Evolutionary conservation across 78 protist species (phyloP).

Genomic region (Speleostelium caveatum): DNA sequence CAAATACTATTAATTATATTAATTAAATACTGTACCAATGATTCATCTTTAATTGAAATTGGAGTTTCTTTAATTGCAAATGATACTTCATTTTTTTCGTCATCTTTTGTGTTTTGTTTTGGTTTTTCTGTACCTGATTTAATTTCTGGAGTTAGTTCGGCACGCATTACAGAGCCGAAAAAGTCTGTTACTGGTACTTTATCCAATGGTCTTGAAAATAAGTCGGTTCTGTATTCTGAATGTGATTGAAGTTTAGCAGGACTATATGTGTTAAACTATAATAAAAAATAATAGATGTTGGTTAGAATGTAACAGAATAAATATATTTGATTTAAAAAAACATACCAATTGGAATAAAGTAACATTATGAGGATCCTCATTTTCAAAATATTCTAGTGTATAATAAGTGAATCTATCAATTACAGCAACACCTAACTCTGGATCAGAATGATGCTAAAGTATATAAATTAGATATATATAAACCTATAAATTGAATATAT

Average conservation of each 20-base stretch:
- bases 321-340: too few species aligned
- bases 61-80: constrained; percentile 12
- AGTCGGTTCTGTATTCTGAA: constrained; percentile 69
- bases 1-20: too few species aligned
- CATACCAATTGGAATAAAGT: constrained; percentile 47
- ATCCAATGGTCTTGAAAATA: constrained; percentile 69
- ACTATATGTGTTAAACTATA: constrained; percentile 45
- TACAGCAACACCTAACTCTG: constrained; percentile 85
- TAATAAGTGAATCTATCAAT: constrained; percentile 94
- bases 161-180: constrained; percentile 82
- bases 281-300: too few species aligned
- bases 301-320: not conserved
- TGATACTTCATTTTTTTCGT: not conserved
- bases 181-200: constrained; percentile 84
- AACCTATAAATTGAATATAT: not conserved
- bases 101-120: not conserved
- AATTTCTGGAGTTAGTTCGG: constrained; percentile 61
- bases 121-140: not conserved
- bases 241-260: constrained; percentile 65
- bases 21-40: too few species aligned
- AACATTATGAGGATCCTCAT: constrained; percentile 71
- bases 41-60: constrained; percentile 6
- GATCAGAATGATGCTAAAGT: constrained; percentile 88
- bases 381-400: constrained; percentile 84
- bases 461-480: not conserved